Percentiles rank a stretch among this genome's conserved stretches.
Evolutionary conservation across 495 filamentous ascomycete genomes (phyloP).

Genomic region (Penicillium coffeae): DNA sequence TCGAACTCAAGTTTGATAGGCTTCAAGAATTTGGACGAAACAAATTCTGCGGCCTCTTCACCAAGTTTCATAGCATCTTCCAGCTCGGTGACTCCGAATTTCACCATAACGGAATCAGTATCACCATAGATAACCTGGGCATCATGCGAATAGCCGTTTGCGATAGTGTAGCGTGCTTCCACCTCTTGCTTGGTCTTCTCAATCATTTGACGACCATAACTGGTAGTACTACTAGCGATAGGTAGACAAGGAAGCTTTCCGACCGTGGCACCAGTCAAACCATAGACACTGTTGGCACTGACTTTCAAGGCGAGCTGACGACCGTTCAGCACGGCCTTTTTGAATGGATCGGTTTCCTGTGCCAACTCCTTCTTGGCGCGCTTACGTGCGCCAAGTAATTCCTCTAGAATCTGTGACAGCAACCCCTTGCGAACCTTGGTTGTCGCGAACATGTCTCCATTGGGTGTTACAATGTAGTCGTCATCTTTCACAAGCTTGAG

Average conservation of each 20-base stretch:
- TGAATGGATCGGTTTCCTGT: constrained; percentile 90
- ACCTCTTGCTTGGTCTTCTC: constrained; percentile 94
- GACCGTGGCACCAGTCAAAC: constrained; percentile 91
- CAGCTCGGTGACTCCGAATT: constrained; percentile 85
- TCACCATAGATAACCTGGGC: constrained; percentile 98
- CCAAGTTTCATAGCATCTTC: constrained; percentile 90
- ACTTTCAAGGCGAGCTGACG: constrained; percentile 94
- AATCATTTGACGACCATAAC: constrained; percentile 97
- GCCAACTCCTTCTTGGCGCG: constrained; percentile 89
- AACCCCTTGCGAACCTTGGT: constrained; percentile 86
- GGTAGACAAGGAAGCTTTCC: constrained; percentile 93
- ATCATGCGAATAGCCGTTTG: constrained; percentile 90
- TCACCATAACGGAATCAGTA: constrained; percentile 99
- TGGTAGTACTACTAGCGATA: constrained; percentile 94
- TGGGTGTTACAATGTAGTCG: constrained; percentile 94
- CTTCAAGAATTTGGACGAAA: constrained; percentile 86
- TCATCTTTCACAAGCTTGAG: constrained; percentile 73
- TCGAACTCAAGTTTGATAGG: constrained; percentile 99
- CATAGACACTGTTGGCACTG: constrained; percentile 97
- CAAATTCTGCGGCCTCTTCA: constrained; percentile 79
- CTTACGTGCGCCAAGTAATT: constrained; percentile 83
- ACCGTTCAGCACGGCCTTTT: constrained; percentile 96
- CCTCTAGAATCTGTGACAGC: constrained; percentile 91
- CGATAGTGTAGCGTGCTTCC: constrained; percentile 80
- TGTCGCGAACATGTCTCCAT: constrained; percentile 90